Base-by-base conservation (phyloP, 148 eudicot genomes). In the Cornus controversa region DNA sequence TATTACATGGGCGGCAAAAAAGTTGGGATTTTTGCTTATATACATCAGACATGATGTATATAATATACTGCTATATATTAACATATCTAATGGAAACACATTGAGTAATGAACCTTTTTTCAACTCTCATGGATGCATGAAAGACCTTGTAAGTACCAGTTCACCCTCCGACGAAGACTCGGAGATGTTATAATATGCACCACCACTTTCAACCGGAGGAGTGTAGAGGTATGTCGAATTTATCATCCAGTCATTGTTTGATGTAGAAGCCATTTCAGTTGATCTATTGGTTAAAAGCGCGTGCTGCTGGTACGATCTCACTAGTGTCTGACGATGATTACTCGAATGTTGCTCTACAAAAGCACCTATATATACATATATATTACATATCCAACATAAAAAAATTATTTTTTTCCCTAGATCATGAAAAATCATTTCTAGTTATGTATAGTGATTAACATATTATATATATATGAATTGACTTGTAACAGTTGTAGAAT, bases 101-200 rank as follows among this genome's bases (percentile, higher is more conserved):
- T 5, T n/a, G n/a, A n/a, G n/a, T n/a, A n/a, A n/a, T n/a, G n/a
- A n/a, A n/a, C n/a, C n/a, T 0, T 40, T 40, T 40, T 6, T 67
- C 42, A 67, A 9, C n/a, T 67, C 10, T 67, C 28, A 10, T 67
- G 42, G 24, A 67, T 15, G 34, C 34, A 31, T 31, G 22, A 57
- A 29, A 57, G 27, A 6, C 75, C 75, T 73, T 11, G 45, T 9
- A 2, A 22, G 75, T 28, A n/a, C 23, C 25, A 57, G 57, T 11
- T 78, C 81, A 11, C 64, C 72, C n/a, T 77, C 77, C 0, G 78
- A 74, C 10, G 84, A 78, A 25, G 81, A 78, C 24, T 78, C 81
- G 0, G 84, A 74, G 42, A 74, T 47, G 58, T 70, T 60, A 23
- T 69, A 60, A n/a, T n/a, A 62, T 40, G 66, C 16, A 24, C n/a